phyloP scores from a whole-genome alignment of 345 rosid species.

The Fremontodendron californicum region DNA sequence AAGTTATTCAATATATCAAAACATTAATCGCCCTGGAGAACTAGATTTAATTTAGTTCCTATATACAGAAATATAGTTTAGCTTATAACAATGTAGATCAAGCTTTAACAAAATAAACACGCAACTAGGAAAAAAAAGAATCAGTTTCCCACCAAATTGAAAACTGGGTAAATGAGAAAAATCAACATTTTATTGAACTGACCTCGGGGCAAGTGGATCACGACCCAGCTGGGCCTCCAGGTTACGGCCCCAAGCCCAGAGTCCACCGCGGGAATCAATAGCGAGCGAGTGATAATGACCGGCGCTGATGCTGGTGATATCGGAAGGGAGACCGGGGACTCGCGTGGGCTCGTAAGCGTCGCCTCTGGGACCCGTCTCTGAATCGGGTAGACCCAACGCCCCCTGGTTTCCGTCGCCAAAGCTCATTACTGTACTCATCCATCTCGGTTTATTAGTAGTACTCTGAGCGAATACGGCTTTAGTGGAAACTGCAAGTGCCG shows the following conservation, averaged over 20 bases:
- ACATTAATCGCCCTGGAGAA: background rate
- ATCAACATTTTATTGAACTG: background rate
- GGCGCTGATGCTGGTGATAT: conserved; percentile 43
- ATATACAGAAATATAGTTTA: background rate
- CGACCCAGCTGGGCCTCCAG: conserved; percentile 81
- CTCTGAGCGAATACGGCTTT: background rate
- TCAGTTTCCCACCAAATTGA: background rate
- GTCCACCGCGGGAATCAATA: conserved; percentile 58
- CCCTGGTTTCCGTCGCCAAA: conserved; percentile 87
- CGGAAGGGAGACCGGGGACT: conserved; percentile 53
- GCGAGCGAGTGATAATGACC: conserved; percentile 98
- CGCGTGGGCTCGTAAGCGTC: conserved; percentile 71
- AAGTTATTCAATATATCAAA: background rate
- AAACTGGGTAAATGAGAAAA: background rate
- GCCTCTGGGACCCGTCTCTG: conserved; percentile 46
- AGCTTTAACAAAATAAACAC: background rate
- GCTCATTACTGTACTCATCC: conserved; percentile 59
- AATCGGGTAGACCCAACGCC: conserved; percentile 62
- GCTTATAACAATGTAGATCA: background rate
- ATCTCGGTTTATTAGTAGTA: conserved; percentile 3
- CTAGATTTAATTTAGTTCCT: background rate
- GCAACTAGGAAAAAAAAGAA: background rate
- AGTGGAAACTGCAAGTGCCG: background rate
- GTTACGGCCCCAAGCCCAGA: conserved; percentile 96
- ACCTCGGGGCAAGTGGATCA: conserved; percentile 39